Conservation (phyloP, 2,329 filamentous ascomycete genomes). For the Tolypocladium amazonense region DNA sequence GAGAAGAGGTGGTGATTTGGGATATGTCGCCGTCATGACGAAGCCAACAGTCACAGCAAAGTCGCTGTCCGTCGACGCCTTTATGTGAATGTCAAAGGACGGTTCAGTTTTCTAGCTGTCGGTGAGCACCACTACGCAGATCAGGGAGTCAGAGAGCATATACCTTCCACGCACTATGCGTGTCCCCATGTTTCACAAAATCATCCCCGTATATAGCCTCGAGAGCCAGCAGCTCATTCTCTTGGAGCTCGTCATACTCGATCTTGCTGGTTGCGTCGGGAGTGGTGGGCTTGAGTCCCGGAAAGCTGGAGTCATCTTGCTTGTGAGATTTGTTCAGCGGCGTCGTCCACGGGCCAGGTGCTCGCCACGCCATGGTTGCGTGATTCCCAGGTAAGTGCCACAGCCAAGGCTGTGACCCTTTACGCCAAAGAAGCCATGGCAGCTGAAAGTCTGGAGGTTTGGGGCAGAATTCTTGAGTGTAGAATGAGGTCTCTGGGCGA, state of each 20-base stretch:
- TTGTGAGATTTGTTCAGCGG: conserved; percentile 27
- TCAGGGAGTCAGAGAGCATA: conserved; percentile 11
- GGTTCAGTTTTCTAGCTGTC: conserved; percentile 61
- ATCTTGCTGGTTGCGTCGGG: conserved; percentile 33
- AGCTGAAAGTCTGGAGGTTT: background rate
- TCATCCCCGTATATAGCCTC: conserved; percentile 86
- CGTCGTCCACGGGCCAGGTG: conserved; percentile 36
- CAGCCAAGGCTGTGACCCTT: conserved; percentile 43
- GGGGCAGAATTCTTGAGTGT: background rate
- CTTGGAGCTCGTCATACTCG: conserved; percentile 74
- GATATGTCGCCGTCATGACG: conserved; percentile 81
- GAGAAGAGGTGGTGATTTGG: conserved; percentile 68
- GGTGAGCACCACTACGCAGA: conserved; percentile 7
- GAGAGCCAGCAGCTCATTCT: conserved; percentile 77
- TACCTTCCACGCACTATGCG: conserved; percentile 78
- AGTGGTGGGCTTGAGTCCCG: conserved; percentile 35
- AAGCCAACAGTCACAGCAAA: conserved; percentile 64
- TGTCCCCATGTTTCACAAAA: conserved; percentile 62
- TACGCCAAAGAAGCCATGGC: conserved; percentile 37
- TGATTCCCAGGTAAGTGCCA: conserved; percentile 27
- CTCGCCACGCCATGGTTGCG: conserved; percentile 42
- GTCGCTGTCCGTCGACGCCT: conserved; percentile 61
- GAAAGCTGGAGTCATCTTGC: conserved; percentile 38
- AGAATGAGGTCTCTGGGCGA: background rate
- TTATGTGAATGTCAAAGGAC: conserved; percentile 70